These are phyloP conservation scores for Neofusicoccum kwambonambiense DNA, from an alignment of 2,329 filamentous ascomycete genomes.

Conservation along the genomic window DNA sequence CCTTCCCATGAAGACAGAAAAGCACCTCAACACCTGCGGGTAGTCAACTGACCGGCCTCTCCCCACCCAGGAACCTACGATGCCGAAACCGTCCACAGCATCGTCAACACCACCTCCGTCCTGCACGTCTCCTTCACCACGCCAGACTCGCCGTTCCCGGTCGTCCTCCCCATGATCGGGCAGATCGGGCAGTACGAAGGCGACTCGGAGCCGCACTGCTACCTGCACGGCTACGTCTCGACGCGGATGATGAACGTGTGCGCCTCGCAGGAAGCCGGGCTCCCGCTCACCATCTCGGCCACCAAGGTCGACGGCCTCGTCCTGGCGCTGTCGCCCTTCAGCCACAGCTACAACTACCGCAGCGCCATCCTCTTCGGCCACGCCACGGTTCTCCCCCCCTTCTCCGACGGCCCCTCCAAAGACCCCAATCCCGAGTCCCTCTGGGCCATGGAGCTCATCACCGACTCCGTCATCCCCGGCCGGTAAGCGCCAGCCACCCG, in stretches of 20 bases:
- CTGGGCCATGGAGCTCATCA: conserved; percentile 77
- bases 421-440: conserved; percentile 31
- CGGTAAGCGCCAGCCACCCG: conserved; percentile 37
- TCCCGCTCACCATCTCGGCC: conserved; percentile 71
- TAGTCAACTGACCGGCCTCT: neutral
- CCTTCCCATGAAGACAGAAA: too few relatives aligned
- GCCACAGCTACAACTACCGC: conserved; percentile 84
- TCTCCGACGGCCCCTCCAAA: conserved; percentile 64
- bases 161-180: conserved; percentile 81
- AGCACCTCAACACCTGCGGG: too few relatives aligned
- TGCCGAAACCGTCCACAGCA: conserved; percentile 67
- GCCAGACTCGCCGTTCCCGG: conserved; percentile 65
- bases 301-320: conserved; percentile 78
- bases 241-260: conserved; percentile 66
- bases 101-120: conserved; percentile 72
- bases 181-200: conserved; percentile 70
- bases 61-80: conserved; percentile 66
- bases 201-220: conserved; percentile 61
- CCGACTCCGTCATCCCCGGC: conserved; percentile 66
- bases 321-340: conserved; percentile 74
- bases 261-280: conserved; percentile 40
- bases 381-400: conserved; percentile 59
- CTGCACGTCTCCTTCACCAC: conserved; percentile 76
- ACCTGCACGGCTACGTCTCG: conserved; percentile 82
- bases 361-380: conserved; percentile 76